These are phyloP conservation scores for Leccinum pellstonianum DNA, from an alignment of 768 basidiomycete species.

Conservation along the genomic window DNA sequence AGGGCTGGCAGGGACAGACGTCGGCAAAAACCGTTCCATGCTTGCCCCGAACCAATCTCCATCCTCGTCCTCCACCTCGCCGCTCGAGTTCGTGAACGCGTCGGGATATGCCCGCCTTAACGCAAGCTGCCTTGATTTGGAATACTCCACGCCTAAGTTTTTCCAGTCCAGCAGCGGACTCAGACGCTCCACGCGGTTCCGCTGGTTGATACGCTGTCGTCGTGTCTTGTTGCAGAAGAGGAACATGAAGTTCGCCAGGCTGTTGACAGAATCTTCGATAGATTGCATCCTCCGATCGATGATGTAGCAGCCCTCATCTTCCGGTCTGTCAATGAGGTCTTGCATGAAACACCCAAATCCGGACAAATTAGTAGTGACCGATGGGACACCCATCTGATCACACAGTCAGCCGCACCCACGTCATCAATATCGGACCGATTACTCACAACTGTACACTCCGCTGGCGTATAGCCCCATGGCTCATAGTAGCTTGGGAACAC, in stretches of 20 bases:
- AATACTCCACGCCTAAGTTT: slow-evolving; percentile 94
- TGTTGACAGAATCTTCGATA: slow-evolving; percentile 88
- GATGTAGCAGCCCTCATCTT: slow-evolving; percentile 96
- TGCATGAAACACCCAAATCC: slow-evolving; percentile 99
- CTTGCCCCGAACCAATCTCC: slow-evolving; percentile 42
- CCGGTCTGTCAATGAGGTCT: slow-evolving; percentile 91
- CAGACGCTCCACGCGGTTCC: slow-evolving; percentile 94
- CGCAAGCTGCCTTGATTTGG: slow-evolving; percentile 90
- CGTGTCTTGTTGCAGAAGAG: slow-evolving; percentile 78
- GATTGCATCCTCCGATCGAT: slow-evolving; percentile 88
- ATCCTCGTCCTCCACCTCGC: slow-evolving; percentile 49
- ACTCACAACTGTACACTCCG: slow-evolving; percentile 95
- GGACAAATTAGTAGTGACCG: slow-evolving; percentile 95
- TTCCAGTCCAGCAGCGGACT: slow-evolving; percentile 97
- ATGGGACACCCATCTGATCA: slow-evolving; percentile 91
- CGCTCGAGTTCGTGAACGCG: slow-evolving; percentile 68
- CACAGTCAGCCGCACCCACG: slow-evolving; percentile 10
- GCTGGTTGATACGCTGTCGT: slow-evolving; percentile 98
- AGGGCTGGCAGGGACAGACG: slow-evolving; percentile 87
- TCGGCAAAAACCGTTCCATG: slow-evolving; percentile 65
- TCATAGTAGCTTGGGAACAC: slow-evolving; percentile 99
- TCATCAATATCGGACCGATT: background rate
- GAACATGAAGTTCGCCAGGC: slow-evolving; percentile 76
- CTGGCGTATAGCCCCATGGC: slow-evolving; percentile 96
- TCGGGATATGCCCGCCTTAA: slow-evolving; percentile 94